Conservation (phyloP, 1,284 basidiomycete species). For the Stereum hirsutum region DNA sequence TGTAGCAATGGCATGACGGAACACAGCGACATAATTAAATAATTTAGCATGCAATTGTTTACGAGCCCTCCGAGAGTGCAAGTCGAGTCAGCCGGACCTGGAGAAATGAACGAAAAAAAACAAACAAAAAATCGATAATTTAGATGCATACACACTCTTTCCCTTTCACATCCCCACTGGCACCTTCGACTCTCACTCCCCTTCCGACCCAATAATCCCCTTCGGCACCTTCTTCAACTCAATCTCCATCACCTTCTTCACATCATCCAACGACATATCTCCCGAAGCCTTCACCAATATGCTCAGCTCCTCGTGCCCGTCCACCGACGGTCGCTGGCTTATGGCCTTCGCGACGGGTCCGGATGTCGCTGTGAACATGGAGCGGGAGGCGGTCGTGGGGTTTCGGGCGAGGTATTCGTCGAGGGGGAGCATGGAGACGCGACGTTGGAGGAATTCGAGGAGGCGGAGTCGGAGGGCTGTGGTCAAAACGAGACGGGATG, state of each 20-base stretch:
- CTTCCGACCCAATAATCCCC: no score
- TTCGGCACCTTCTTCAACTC: neutral
- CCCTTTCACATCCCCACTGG: no score
- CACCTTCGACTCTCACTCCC: no score
- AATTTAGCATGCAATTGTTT: no score
- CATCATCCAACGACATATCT: neutral
- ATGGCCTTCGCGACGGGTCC: neutral
- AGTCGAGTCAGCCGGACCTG: no score
- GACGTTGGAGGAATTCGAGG: slow-evolving; percentile 1
- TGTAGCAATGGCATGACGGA: no score
- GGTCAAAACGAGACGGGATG: neutral
- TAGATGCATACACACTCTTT: no score
- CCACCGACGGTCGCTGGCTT: neutral
- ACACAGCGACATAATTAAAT: no score
- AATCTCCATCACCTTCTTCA: neutral
- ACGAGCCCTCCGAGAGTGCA: no score
- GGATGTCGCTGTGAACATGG: neutral
- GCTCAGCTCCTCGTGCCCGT: slow-evolving; percentile 1
- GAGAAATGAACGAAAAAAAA: no score
- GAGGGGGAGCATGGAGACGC: slow-evolving; percentile 1
- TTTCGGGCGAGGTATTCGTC: slow-evolving; percentile 5
- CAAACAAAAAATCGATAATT: no score
- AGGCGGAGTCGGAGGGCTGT: slow-evolving; percentile 1
- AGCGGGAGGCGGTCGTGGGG: neutral
- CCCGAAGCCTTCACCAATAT: slow-evolving; percentile 1